phyloP scores from a whole-genome alignment of 129 eudicot species.

The Deinandra increscens region DNA sequence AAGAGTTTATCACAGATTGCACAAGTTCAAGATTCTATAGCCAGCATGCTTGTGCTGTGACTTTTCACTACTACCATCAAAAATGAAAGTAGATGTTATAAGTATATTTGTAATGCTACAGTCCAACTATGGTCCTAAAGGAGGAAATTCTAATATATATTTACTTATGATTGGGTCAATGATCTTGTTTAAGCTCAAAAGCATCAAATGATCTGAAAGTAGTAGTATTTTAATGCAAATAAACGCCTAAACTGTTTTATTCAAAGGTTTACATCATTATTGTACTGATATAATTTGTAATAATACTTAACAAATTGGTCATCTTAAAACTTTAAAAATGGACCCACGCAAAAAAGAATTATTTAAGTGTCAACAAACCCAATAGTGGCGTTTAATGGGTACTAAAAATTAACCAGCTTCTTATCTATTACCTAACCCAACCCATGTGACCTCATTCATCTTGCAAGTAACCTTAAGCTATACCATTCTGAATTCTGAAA shows the following conservation, averaged over 20 bases:
- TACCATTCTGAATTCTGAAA: too few species aligned
- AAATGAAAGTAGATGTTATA: not conserved
- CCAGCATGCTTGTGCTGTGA: not conserved
- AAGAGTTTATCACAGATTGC: not conserved
- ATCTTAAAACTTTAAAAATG: not conserved
- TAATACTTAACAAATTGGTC: not conserved
- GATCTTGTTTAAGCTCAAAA: not conserved
- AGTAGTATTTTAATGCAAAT: not conserved
- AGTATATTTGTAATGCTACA: not conserved
- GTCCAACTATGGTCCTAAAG: not conserved
- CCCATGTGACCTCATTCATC: not conserved
- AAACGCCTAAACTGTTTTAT: not conserved
- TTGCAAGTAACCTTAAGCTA: conserved; percentile 8
- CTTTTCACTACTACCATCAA: not conserved
- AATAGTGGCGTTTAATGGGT: not conserved
- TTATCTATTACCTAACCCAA: not conserved
- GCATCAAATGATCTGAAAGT: not conserved
- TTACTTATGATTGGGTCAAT: not conserved
- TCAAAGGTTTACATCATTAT: not conserved
- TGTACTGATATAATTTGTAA: not conserved
- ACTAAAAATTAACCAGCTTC: not conserved
- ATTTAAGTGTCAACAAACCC: not conserved
- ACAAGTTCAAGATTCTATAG: not conserved
- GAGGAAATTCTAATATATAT: not conserved
- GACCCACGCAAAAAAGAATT: not conserved